Evolutionary conservation across 83 land plant genomes (phyloP), one percentile per base, ranked within the genome.

Genomic region (Larix sibirica): DNA sequence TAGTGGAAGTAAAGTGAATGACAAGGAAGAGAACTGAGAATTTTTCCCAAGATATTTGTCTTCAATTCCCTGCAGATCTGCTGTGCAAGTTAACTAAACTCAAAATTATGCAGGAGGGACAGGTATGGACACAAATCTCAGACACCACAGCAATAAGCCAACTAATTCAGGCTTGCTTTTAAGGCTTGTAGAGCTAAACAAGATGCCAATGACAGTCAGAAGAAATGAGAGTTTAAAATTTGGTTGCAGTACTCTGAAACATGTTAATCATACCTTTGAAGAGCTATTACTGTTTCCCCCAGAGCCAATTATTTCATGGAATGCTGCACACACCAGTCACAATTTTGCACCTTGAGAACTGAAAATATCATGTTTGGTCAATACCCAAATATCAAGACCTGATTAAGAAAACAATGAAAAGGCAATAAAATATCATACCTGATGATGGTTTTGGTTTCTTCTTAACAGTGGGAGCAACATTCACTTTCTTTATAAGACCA

Each of bases 401-500:
- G 68, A 64, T 24, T 64, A 23, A 61, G 10, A 4, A 70, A n/a
- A 80, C 0, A 62, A 16, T 8, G 18, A 20, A 58, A 8, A 8
- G 26, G 7, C 13, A 21, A 83, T 33, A 26, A 60, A 62, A 65
- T 20, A 13, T 3, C 21, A 14, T 86, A 86, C 87, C 44, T 23
- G 82, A 61, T 67, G 85, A 61, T 77, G 74, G 6, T 82, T 90
- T 93, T 79, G 87, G 82, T 81, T 83, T 90, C 82, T 85, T 96
- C 85, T 85, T 89, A 58, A 81, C 70, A n/a, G 81, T 80, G 47
- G 91, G 84, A 13, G 88, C 87, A 74, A 92, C 80, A 82, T 96
- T 96, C 65, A 92, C 83, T 90, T 96, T 94, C 85, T 91, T 96
- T 81, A 96, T 96, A 64, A 90, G 92, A 31, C 92, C 88, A 84